Percentiles rank a stretch among this genome's conserved stretches.
Evolutionary conservation across 345 rosid genomes (phyloP).

Genomic region (Sapria himalayana): DNA sequence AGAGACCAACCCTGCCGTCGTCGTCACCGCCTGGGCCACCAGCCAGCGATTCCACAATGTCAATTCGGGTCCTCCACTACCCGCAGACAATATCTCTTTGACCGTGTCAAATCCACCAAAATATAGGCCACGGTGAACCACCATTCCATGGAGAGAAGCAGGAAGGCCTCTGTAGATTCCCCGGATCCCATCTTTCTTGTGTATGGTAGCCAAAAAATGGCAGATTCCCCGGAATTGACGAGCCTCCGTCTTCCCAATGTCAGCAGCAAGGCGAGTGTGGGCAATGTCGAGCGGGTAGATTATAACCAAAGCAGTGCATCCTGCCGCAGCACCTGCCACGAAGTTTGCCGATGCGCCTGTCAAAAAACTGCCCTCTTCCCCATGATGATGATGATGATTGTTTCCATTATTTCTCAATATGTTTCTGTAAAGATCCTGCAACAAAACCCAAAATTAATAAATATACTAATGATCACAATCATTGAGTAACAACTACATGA

Average conservation of each 20-base stretch:
- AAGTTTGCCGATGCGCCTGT: slow-evolving; percentile 74
- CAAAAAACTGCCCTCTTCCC: slow-evolving; percentile 21
- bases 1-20: slow-evolving; percentile 69
- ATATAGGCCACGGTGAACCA: slow-evolving; percentile 65
- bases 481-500: too few species aligned
- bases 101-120: slow-evolving; percentile 90
- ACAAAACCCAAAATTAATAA: neutral
- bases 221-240: slow-evolving; percentile 76
- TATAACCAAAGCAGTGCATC: slow-evolving; percentile 53
- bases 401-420: slow-evolving; percentile 38
- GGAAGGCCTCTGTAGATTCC: slow-evolving; percentile 89
- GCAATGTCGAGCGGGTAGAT: slow-evolving; percentile 91
- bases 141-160: slow-evolving; percentile 76
- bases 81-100: slow-evolving; percentile 46
- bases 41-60: slow-evolving; percentile 74
- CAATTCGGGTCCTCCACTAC: slow-evolving; percentile 29
- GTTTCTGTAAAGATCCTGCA: slow-evolving; percentile 66
- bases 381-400: too few species aligned
- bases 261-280: slow-evolving; percentile 86
- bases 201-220: slow-evolving; percentile 63
- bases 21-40: slow-evolving; percentile 75
- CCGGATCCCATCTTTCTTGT: slow-evolving; percentile 45
- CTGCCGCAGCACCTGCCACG: slow-evolving; percentile 80
- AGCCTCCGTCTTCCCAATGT: slow-evolving; percentile 44
- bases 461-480: too few species aligned